Evolutionary conservation across 331 rosid genomes (phyloP).

Genomic region (Arachis monticola): DNA sequence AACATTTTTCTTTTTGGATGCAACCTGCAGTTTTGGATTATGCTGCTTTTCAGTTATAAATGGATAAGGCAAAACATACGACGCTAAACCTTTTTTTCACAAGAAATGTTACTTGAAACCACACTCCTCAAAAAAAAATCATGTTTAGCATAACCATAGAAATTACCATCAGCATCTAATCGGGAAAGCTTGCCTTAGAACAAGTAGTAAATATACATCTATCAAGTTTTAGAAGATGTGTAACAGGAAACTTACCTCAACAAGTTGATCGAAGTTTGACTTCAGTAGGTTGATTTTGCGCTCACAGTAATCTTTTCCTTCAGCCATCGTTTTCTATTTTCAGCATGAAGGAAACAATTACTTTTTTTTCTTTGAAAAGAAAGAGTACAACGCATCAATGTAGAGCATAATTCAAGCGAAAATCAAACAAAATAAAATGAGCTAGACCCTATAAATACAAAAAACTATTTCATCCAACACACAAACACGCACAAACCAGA

Average conservation of each 20-base stretch:
- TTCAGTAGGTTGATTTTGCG: conserved; percentile 87
- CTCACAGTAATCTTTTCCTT: conserved; percentile 89
- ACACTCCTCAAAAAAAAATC: neutral
- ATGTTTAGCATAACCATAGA: neutral
- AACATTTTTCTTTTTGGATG: conserved; percentile 81
- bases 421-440: too few species aligned
- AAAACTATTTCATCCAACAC: too few species aligned
- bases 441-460: too few species aligned
- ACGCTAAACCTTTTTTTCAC: neutral
- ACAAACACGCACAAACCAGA: too few species aligned
- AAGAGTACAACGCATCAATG: too few species aligned
- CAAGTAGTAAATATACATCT: neutral
- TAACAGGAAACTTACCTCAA: conserved; percentile 58
- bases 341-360: neutral
- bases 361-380: too few species aligned
- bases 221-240: conserved; percentile 3
- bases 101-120: neutral
- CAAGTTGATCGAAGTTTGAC: conserved; percentile 91
- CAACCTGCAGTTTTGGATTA: conserved; percentile 67
- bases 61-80: neutral
- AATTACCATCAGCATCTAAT: neutral
- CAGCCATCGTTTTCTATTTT: conserved; percentile 77
- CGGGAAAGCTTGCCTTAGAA: neutral
- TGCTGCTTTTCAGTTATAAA: conserved; percentile 4
- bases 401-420: too few species aligned